Base-by-base conservation (phyloP, 2,329 filamentous ascomycete species). In the Aspergillus hiratsukae region DNA sequence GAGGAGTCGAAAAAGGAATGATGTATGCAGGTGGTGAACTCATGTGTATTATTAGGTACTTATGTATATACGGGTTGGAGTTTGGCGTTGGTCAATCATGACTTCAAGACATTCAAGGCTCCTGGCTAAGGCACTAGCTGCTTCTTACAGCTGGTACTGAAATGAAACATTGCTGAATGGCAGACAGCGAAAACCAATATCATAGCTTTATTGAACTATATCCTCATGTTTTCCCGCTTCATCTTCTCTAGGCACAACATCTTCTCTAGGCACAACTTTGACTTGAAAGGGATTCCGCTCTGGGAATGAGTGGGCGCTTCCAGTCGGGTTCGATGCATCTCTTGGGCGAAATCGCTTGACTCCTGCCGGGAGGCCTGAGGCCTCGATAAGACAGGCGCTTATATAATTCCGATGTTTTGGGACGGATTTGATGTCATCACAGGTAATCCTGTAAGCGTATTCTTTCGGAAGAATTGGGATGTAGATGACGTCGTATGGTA, bases 1-100 rank as follows among this genome's bases (percentile, higher is more conserved):
- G 53, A 19, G 21, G 28, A 35, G 43, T 43, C 27, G 28, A 31
- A 58, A n/a, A 45, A 55, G 37, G 48, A 58, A 7, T 51, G 54
- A 46, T n/a, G 7, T 21, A 21, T 45, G 14, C 2, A 4, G 31
- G 31, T 17, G 31, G 31, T 17, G 23, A 23, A 23, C 23, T 23
- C 23, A 23, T 23, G 23, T 23, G 23, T 23, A 23, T 23, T 23
- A 23, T 23, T 23, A 23, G 23, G 23, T 23, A 23, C 23, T 23
- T 23, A 23, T 23, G 31, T 35, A 35, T 6, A 35, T 35, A 17
- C 14, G 4, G 31, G 31, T 35, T 17, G 31, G 31, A 35, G 31
- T 35, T 17, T 6, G 31, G 31, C 31, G 31, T 35, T 35, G 11
- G 31, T 17, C 31, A 17, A 35, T 35, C 4, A 6, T 35, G 6